Percentiles rank a stretch among this genome's conserved stretches.
These are phyloP conservation scores for Tricholoma terreum DNA, from an alignment of 768 basidiomycete species.

Conservation along the genomic window DNA sequence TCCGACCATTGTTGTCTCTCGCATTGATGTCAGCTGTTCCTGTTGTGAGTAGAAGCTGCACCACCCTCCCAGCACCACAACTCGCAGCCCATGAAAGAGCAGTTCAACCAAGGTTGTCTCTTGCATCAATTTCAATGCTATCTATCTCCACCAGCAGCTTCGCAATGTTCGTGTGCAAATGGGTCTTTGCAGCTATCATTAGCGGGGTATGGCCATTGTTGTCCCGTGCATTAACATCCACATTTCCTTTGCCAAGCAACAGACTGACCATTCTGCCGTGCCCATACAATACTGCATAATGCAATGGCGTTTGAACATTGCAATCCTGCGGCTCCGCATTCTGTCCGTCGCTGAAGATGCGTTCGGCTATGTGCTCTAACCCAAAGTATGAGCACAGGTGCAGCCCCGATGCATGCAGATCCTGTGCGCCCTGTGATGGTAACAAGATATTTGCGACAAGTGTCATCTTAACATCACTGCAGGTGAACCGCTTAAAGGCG, in stretches of 20 bases:
- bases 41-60: no score
- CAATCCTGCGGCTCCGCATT: neutral
- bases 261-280: neutral
- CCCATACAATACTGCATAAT: neutral
- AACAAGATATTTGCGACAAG: neutral
- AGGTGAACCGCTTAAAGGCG: no score
- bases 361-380: neutral
- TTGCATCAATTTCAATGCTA: no score
- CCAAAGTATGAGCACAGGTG: neutral
- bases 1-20: no score
- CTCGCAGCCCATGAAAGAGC: no score
- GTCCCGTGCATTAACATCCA: neutral
- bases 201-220: neutral
- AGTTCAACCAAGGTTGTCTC: no score
- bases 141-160: neutral
- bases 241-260: neutral
- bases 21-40: no score
- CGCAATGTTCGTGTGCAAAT: no score
- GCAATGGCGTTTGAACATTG: neutral
- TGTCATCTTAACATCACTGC: no score
- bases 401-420: neutral
- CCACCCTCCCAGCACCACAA: no score
- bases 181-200: neutral
- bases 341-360: neutral
- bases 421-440: no score